A percentile compares a stretch with the other conserved stretches of the same genome.
Evolutionary conservation across 495 filamentous ascomycete genomes (phyloP).

Genomic region (Viridothelium virens): DNA sequence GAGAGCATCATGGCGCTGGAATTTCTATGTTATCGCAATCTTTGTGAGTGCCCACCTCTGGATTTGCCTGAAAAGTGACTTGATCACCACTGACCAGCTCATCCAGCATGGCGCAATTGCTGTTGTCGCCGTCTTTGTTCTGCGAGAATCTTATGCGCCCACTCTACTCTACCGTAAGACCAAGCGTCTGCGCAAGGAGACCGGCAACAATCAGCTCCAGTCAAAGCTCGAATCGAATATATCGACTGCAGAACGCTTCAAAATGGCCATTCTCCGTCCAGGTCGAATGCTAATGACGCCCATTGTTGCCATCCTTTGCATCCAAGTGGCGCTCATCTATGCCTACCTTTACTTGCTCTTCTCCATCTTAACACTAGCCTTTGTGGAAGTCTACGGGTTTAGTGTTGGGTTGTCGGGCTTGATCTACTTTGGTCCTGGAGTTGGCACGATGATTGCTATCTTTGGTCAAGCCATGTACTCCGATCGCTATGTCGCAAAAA

Average conservation of each 20-base stretch:
- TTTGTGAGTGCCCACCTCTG: constrained; percentile 20
- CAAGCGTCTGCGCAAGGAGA: constrained; percentile 24
- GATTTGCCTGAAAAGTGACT: constrained; percentile 23
- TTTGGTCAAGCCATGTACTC: constrained; percentile 14
- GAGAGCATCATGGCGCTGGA: constrained; percentile 14
- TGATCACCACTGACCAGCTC: background rate
- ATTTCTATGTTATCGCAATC: constrained; percentile 20
- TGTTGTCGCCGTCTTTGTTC: constrained; percentile 16
- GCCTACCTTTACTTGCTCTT: constrained; percentile 37
- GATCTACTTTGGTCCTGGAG: constrained; percentile 15
- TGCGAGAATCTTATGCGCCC: constrained; percentile 26
- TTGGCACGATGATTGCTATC: constrained; percentile 25
- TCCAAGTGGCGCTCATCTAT: constrained; percentile 13
- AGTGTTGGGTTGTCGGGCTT: constrained; percentile 17
- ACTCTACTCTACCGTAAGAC: constrained; percentile 25
- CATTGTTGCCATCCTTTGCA: constrained; percentile 20
- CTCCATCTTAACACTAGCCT: constrained; percentile 44
- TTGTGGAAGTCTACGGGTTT: constrained; percentile 44
- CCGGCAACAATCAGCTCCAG: constrained; percentile 27
- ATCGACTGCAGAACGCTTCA: constrained; percentile 27
- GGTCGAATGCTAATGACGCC: constrained; percentile 43
- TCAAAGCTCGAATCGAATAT: constrained; percentile 35
- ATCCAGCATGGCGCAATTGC: constrained; percentile 16
- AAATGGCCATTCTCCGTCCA: constrained; percentile 39
- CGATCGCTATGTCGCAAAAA: constrained; percentile 7